These are phyloP conservation scores for Rhodamnia rubescens DNA, from an alignment of 345 rosid genomes.

Conservation along the genomic window DNA sequence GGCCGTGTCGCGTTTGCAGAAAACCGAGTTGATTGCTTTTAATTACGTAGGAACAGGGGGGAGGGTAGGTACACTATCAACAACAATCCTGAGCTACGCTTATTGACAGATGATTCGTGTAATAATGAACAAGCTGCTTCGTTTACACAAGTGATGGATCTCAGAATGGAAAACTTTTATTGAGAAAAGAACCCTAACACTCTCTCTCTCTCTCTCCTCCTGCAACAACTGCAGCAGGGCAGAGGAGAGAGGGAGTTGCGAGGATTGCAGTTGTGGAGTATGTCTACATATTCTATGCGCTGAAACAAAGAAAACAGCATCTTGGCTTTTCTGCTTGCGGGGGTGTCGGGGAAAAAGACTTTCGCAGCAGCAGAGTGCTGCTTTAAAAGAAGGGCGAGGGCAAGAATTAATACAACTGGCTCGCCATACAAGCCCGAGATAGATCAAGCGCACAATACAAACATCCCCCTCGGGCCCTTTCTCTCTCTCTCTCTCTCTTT, in stretches of 20 bases:
- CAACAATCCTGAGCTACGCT: background rate
- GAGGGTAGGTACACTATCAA: background rate
- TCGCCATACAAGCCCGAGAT: background rate
- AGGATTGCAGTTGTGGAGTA: background rate
- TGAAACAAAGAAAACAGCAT: slow-evolving; percentile 2
- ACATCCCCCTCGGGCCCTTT: background rate
- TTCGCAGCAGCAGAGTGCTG: background rate
- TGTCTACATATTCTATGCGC: background rate
- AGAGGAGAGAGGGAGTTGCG: background rate
- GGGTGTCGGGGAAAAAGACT: background rate
- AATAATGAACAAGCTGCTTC: background rate
- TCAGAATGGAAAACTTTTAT: background rate
- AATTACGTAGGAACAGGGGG: no score
- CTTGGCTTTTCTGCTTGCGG: background rate
- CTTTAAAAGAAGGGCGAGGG: background rate
- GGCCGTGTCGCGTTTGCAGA: background rate
- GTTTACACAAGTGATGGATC: background rate
- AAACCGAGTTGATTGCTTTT: background rate
- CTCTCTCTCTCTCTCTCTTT: background rate
- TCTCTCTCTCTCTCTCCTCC: background rate
- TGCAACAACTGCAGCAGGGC: background rate
- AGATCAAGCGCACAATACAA: background rate
- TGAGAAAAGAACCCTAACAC: background rate
- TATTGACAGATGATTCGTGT: background rate
- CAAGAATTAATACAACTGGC: background rate